Base-by-base conservation (phyloP, 106 monocot genomes). In the Dendrobium catenatum region DNA sequence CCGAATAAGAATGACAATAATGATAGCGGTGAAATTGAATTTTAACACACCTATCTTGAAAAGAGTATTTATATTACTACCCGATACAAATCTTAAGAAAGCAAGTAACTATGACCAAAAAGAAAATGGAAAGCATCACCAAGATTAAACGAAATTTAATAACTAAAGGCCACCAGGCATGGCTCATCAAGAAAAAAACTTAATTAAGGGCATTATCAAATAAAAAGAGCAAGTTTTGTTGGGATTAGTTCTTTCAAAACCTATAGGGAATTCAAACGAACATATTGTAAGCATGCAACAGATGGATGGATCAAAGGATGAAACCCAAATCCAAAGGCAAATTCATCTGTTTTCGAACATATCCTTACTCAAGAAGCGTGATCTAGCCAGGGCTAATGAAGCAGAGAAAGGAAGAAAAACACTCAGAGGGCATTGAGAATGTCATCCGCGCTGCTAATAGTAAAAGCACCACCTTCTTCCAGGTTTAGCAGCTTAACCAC, bases 391-490 rank as follows among this genome's bases (percentile, higher is more conserved):
- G 15, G 51, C 51, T 13, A 51, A 13, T 10, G 13, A n/a, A 77
- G 51, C 0, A 43, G 18, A 75, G 43, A 42, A 73, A 46, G 46
- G 9, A 51, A 51, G 15, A 42, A 47, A 41, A 49, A 11, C 76
- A 78, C 42, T 82, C 73, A 88, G 68, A 91, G 91, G 20, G 88
- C 83, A 37, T 83, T 79, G 79, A 91, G 82, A 72, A 91, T 91
- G 75, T 91, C 84, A 9, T 91, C 87, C 8, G 83, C 88, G 78
- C 89, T 77, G 81, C 89, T 89, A 75, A 84, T 4, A 29, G 86
- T 86, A 78, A 91, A 91, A 22, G 91, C 88, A 10, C 91, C 91
- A 9, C 91, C 91, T 51, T 88, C 91, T 75, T 91, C 91, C 46
- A 91, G 82, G 74, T 91, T 91, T 76, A 91, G 83, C 11, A 85